Conservation (phyloP, 1,284 basidiomycete species). For the Phaffia rhodozyma region DNA sequence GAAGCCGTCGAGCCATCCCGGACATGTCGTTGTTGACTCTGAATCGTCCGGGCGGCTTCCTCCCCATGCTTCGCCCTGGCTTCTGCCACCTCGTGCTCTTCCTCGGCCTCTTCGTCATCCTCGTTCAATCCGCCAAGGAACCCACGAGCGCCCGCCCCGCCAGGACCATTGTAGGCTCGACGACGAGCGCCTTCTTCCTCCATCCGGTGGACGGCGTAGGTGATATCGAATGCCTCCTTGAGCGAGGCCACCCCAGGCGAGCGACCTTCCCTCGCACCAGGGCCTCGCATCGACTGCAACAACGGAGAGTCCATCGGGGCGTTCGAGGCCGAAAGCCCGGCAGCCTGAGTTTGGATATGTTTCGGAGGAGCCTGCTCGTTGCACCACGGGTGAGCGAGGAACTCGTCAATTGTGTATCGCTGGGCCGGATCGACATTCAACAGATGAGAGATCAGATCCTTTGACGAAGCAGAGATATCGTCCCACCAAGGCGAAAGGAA, state of each 20-base stretch:
- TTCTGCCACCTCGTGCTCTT: constrained; percentile 41
- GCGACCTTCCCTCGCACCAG: constrained; percentile 56
- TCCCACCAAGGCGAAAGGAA: constrained; percentile 99
- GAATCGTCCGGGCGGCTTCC: constrained; percentile 37
- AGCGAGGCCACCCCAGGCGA: constrained; percentile 84
- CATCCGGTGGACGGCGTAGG: constrained; percentile 98
- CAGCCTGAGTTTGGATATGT: constrained; percentile 5
- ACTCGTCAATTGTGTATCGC: constrained; percentile 96
- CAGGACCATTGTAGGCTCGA: constrained; percentile 61
- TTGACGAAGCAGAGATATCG: constrained; percentile 75
- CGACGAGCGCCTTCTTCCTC: constrained; percentile 89
- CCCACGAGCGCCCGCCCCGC: constrained; percentile 64
- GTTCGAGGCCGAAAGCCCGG: constrained; percentile 3
- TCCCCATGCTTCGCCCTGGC: constrained; percentile 43
- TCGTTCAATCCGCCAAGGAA: constrained; percentile 83
- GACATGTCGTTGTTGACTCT: constrained; percentile 28
- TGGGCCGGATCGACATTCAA: constrained; percentile 91
- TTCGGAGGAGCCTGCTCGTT: constrained; percentile 36
- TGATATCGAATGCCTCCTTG: constrained; percentile 98
- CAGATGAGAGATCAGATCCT: constrained; percentile 89
- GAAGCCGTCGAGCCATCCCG: constrained; percentile 25
- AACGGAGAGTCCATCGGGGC: constrained; percentile 70
- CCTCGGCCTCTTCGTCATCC: constrained; percentile 63
- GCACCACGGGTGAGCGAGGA: constrained; percentile 94
- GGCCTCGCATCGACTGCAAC: constrained; percentile 60